phyloP scores from a whole-genome alignment of 345 rosid genomes.

The Balakata baccata region DNA sequence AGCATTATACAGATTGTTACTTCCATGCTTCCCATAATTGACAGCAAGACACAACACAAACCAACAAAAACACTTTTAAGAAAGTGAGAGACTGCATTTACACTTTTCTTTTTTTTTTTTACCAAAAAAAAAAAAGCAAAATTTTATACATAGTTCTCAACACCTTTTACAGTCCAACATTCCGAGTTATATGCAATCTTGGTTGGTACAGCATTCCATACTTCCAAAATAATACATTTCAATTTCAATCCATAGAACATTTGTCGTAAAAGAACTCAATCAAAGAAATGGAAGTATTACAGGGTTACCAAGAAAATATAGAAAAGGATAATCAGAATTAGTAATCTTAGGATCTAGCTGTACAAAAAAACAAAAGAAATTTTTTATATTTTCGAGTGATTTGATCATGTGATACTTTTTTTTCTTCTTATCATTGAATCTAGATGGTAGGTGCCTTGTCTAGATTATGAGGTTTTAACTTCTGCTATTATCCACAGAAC shows the following conservation, averaged over 20 bases:
- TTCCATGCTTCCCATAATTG: neutral
- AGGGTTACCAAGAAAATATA: neutral
- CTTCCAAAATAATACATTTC: neutral
- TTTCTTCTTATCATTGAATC: too few species aligned
- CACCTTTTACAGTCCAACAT: neutral
- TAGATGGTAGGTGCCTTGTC: neutral
- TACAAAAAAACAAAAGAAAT: too few species aligned
- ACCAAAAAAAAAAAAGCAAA: neutral
- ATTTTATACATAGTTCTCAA: neutral
- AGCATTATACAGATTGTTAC: neutral
- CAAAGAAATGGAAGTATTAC: neutral
- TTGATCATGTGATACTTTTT: too few species aligned
- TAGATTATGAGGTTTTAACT: neutral
- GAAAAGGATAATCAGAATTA: too few species aligned
- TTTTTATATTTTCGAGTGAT: too few species aligned
- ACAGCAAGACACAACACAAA: neutral
- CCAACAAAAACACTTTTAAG: neutral
- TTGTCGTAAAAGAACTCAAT: neutral
- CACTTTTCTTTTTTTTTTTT: neutral
- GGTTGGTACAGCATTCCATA: neutral
- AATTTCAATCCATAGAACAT: neutral
- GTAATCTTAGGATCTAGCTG: too few species aligned
- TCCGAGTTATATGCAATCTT: neutral
- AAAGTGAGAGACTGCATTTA: neutral
- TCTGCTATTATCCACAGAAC: neutral